phyloP scores from a whole-genome alignment of 768 basidiomycete genomes.

The Collybia mongolica region DNA sequence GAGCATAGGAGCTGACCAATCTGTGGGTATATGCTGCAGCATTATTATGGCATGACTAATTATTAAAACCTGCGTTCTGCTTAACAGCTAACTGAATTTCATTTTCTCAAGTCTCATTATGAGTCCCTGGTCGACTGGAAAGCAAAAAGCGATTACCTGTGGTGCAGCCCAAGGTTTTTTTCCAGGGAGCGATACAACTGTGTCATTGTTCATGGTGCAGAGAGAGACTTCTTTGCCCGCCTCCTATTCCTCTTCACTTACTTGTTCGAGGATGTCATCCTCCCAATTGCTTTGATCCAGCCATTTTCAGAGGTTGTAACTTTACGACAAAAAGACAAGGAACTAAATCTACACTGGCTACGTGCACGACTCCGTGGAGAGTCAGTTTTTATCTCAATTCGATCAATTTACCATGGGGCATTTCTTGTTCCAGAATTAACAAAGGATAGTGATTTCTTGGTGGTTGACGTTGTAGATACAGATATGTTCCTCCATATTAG shows the following conservation, averaged over 20 bases:
- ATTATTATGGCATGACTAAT: no score
- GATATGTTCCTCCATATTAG: constrained; percentile 25
- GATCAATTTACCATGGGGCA: constrained; percentile 28
- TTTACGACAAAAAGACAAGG: constrained; percentile 15
- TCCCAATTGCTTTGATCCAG: constrained; percentile 6
- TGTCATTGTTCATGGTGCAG: background rate
- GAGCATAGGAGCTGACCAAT: no score
- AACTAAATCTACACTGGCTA: constrained; percentile 18
- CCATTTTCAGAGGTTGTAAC: background rate
- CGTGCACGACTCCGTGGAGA: constrained; percentile 2
- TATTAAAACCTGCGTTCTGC: no score
- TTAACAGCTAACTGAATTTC: constrained; percentile 2
- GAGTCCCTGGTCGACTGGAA: constrained; percentile 17
- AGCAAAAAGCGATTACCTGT: constrained; percentile 13
- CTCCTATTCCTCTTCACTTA: background rate
- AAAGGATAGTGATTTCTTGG: constrained; percentile 16
- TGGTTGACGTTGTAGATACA: constrained; percentile 25
- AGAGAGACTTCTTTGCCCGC: background rate
- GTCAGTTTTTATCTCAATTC: constrained; percentile 20
- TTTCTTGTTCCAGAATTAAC: constrained; percentile 19
- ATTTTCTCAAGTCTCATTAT: constrained; percentile 18
- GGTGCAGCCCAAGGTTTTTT: constrained; percentile 18
- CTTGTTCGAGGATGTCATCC: background rate
- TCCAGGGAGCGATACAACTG: constrained; percentile 9
- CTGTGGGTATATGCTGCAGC: no score